Base-by-base conservation (phyloP, 2,329 filamentous ascomycete genomes). In the Nemania serpens region DNA sequence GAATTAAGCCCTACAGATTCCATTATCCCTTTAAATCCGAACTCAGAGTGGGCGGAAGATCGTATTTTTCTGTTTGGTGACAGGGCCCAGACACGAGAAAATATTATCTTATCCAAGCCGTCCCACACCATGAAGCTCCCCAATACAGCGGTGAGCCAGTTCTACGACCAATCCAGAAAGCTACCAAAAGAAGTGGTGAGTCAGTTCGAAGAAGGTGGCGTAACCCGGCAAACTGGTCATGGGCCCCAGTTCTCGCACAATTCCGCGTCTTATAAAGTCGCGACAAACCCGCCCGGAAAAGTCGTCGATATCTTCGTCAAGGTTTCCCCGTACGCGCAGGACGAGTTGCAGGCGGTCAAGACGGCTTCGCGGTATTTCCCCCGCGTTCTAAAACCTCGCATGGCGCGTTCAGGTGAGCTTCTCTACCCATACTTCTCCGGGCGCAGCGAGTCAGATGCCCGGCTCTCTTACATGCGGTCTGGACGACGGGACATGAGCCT, bases 371-470 rank as follows among this genome's bases (percentile, higher is more conserved):
- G 22, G 2, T 61, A 22, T 13, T 66, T 56, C 15, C 50, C 58
- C 2, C 58, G 54, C 11, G 20, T 57, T 15, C 37, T 53, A 17
- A 7, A 58, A 3, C 61, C 63, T 7, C 36, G 37, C 12, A 42
- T 58, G 3, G 41, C 55, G 3, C n/a, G 10, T 6, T 47, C 48
- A n/a, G 60, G 58, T 9, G 36, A 42, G 46, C 59, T 65, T 1
- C 33, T 63, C 10, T 66, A 63, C 34, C 58, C 55, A 1, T 45
- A 60, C 13, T 52, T 65, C 17, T 18, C 15, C 2, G 61, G 63
- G 3, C 48, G 2, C 1, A 52, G 42, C 5, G 25, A 59, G 33
- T 36, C 58, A 1, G 60, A 59, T 13, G 17, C 52, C 5, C 54
- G 60, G 12, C 29, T 61, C 3, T 25, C 58, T 4, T 62, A 62